Base-by-base conservation (phyloP, 2,329 filamentous ascomycete species). In the Didymella arachidicola region DNA sequence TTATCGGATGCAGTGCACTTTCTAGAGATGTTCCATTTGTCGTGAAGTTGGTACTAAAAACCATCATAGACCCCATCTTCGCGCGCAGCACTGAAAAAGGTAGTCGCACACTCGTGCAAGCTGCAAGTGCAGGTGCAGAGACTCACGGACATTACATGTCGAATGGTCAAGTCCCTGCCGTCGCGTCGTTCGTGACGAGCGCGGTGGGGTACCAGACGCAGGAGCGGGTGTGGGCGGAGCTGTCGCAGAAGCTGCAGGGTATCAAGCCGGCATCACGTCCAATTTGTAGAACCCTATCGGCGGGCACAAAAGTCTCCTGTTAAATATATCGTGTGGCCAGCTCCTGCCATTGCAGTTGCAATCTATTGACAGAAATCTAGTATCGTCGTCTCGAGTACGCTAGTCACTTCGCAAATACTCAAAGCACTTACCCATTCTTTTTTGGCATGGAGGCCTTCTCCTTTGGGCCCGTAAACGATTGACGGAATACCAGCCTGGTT, bases 391-490 rank as follows among this genome's bases (percentile, higher is more conserved):
- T 51, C 41, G 4, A 57, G 53, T 18, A 57, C 47, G 4, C 44
- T 12, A 3, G 42, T 42, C 7, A 52, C 47, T 11, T 47, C 54
- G 11, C n/a, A 26, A 7, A 57, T 43, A 16, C 42, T 57, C 18
- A 32, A 34, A 1, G 79, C 72, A 22, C 81, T 77, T 0, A 81
- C 82, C 78, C 79, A 84, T 68, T 86, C 83, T 54, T 82, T 78
- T 48, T 80, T 82, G 1, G 73, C 76, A 63, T 86, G 82, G 4
- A 85, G 60, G 0, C 83, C 83, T n/a, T 79, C 76, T 0, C 82
- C 83, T 8, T 66, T 69, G 0, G 81, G 81, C 0, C 83, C 81
- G 66, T 78, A 83, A 1, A 85, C 72, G 16, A 85, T 69, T 0
- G 77, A 69, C 0, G 81, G 78, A 27, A 84, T 81, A 0, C 81